Conservation (phyloP, 1,284 basidiomycete species). For the Baeospora myosura region DNA sequence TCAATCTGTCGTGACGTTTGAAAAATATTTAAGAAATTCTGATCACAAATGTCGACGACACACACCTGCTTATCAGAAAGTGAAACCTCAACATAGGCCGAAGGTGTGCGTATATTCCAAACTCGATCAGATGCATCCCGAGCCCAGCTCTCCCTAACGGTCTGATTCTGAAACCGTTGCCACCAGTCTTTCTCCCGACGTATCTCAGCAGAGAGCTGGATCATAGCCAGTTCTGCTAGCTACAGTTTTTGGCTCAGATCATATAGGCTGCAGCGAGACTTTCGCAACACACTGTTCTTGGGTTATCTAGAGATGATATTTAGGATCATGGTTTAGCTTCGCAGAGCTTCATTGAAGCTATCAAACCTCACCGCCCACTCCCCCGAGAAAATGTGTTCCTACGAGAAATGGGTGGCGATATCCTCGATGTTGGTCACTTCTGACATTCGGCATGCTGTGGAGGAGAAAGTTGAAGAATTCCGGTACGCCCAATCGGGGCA, state of each 20-base stretch:
- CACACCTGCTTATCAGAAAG: conserved; percentile 38
- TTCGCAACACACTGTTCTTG: neutral
- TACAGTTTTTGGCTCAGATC: conserved; percentile 14
- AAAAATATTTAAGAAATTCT: neutral
- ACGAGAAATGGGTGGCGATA: conserved; percentile 44
- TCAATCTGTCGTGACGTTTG: conserved; percentile 25
- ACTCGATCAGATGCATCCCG: conserved; percentile 21
- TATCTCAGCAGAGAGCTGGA: conserved; percentile 35
- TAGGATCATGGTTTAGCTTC: neutral
- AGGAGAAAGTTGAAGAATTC: too few relatives aligned
- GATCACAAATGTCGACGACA: neutral
- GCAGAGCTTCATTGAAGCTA: neutral
- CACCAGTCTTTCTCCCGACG: conserved; percentile 37
- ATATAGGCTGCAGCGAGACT: neutral
- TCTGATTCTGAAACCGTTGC: conserved; percentile 23
- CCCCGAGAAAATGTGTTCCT: conserved; percentile 31
- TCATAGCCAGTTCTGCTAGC: conserved; percentile 46
- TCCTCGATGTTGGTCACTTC: too few relatives aligned
- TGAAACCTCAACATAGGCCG: conserved; percentile 21
- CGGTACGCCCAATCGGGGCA: too few relatives aligned
- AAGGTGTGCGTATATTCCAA: conserved; percentile 31
- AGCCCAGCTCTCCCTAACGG: conserved; percentile 26
- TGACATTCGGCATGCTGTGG: too few relatives aligned
- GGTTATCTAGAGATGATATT: neutral
- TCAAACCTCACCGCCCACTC: conserved; percentile 29